phyloP scores from a whole-genome alignment of 495 filamentous ascomycete species.

The Daldinia childiae region DNA sequence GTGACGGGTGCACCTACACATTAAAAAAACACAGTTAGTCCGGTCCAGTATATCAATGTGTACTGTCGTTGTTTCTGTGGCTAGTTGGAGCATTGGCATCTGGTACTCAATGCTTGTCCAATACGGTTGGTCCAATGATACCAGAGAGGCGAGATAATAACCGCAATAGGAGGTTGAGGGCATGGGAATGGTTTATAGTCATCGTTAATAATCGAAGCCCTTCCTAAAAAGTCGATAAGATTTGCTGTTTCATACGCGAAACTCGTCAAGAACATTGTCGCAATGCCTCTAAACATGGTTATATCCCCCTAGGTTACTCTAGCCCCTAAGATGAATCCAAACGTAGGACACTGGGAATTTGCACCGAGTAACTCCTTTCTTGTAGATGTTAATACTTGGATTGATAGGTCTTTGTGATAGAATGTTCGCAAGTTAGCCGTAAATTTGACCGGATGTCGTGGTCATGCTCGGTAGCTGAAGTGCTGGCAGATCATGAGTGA shows the following conservation, averaged over 20 bases:
- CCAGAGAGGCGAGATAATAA: background rate
- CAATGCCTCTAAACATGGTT: background rate
- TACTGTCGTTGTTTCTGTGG: background rate
- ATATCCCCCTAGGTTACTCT: background rate
- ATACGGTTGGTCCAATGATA: background rate
- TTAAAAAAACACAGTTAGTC: background rate
- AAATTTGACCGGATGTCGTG: slow-evolving; percentile 25
- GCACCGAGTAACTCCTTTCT: background rate
- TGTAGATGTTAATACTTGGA: background rate
- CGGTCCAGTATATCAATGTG: background rate
- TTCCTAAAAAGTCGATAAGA: background rate
- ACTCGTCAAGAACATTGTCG: background rate
- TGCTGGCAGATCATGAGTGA: slow-evolving; percentile 38
- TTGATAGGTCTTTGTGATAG: background rate
- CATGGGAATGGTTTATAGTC: background rate
- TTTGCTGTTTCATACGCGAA: background rate
- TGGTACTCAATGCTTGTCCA: background rate
- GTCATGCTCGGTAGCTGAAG: slow-evolving; percentile 26
- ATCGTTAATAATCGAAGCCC: background rate
- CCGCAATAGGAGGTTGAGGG: background rate
- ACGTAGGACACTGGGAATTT: background rate
- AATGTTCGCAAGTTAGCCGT: slow-evolving; percentile 1
- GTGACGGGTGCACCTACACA: background rate
- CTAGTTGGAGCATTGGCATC: background rate
- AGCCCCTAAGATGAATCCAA: background rate